A percentile compares a stretch with the other conserved stretches of the same genome.
phyloP scores from a whole-genome alignment of 805 yeast genomes.

The Hanseniaspora lachancei region DNA sequence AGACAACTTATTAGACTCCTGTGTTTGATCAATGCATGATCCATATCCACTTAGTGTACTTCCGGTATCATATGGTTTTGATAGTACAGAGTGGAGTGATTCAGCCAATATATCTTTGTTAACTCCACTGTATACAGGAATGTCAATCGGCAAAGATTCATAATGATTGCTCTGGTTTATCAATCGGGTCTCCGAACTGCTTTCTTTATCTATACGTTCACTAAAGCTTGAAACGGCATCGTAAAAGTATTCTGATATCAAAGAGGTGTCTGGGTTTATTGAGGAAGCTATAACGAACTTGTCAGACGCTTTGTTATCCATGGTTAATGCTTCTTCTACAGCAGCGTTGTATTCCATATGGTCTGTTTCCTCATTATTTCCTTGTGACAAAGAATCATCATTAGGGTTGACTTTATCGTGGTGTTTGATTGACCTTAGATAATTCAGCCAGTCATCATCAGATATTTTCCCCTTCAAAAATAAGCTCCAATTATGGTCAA shows the following conservation, averaged over 20 bases:
- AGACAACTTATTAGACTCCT: neutral
- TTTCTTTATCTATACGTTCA: neutral
- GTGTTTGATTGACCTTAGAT: neutral
- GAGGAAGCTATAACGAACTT: slow-evolving; percentile 2
- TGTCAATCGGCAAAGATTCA: slow-evolving; percentile 6
- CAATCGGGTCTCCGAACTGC: neutral
- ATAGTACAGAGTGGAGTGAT: neutral
- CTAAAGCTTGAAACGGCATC: slow-evolving; percentile 3
- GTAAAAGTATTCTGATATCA: slow-evolving; percentile 11
- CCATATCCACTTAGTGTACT: neutral
- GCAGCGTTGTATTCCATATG: neutral
- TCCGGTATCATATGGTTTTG: neutral
- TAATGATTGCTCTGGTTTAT: neutral
- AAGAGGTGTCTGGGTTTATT: slow-evolving; percentile 1
- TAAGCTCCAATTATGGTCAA: neutral
- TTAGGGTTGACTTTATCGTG: neutral
- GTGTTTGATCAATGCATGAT: neutral
- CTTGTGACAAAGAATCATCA: neutral
- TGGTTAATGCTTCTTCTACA: neutral
- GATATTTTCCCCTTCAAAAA: slow-evolving; percentile 2
- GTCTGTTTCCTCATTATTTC: neutral
- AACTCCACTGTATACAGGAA: neutral
- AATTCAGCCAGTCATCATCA: slow-evolving; percentile 7
- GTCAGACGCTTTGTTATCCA: neutral
- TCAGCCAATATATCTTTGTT: neutral